Percentiles rank a stretch among this genome's conserved stretches.
Conservation (phyloP, 2,329 filamentous ascomycete species). For the Dothideomycetes sp. region DNA sequence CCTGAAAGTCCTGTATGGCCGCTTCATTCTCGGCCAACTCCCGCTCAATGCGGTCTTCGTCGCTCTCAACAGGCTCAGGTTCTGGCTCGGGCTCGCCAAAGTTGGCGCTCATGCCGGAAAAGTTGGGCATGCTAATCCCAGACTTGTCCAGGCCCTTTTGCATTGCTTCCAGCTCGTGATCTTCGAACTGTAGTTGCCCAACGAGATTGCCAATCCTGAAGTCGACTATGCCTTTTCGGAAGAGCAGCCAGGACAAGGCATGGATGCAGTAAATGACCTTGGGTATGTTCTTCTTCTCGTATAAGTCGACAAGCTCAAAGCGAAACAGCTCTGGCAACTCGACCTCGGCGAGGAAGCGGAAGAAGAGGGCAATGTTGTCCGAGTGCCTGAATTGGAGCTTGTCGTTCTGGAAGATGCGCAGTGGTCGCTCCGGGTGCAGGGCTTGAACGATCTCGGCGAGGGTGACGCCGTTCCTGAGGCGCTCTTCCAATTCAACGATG, state of each 20-base stretch:
- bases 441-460: constrained; percentile 89
- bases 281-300: constrained; percentile 99
- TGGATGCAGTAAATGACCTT: constrained; percentile 99
- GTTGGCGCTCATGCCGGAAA: constrained; percentile 96
- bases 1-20: constrained; percentile 68
- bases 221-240: constrained; percentile 84
- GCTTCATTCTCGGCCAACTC: constrained; percentile 69
- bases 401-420: constrained; percentile 74
- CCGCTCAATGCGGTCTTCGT: constrained; percentile 76
- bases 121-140: constrained; percentile 92
- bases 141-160: constrained; percentile 95
- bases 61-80: constrained; percentile 63
- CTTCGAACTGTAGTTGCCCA: constrained; percentile 91
- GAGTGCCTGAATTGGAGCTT: constrained; percentile 91
- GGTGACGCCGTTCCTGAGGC: constrained; percentile 82
- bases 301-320: constrained; percentile 93
- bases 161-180: constrained; percentile 92
- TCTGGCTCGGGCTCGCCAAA: constrained; percentile 70
- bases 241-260: constrained; percentile 92
- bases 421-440: constrained; percentile 63
- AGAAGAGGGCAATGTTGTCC: constrained; percentile 96
- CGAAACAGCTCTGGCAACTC: constrained; percentile 91
- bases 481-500: constrained; percentile 88
- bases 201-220: constrained; percentile 96
- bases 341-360: constrained; percentile 82